These are phyloP conservation scores for Aspergillus phoenicis DNA, from an alignment of 2,329 filamentous ascomycete species.

Conservation along the genomic window DNA sequence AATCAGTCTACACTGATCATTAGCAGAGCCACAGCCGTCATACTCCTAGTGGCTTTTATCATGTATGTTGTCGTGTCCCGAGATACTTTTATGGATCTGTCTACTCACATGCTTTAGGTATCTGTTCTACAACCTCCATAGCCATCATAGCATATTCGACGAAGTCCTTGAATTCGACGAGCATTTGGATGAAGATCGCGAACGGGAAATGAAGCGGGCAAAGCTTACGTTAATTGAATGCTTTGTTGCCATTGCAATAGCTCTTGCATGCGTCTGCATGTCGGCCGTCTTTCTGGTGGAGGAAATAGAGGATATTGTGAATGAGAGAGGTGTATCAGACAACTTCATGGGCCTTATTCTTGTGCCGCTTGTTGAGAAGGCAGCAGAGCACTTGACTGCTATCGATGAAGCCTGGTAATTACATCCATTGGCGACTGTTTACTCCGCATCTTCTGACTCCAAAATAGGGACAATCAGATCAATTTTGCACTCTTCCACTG, in stretches of 20 bases:
- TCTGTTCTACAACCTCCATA: slow-evolving; percentile 73
- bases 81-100: neutral
- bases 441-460: slow-evolving; percentile 6
- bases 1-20: slow-evolving; percentile 61
- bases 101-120: slow-evolving; percentile 38
- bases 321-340: slow-evolving; percentile 55
- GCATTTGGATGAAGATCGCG: slow-evolving; percentile 63
- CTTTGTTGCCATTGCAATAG: slow-evolving; percentile 63
- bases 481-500: slow-evolving; percentile 86
- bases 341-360: slow-evolving; percentile 72
- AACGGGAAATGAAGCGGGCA: slow-evolving; percentile 61
- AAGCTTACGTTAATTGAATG: slow-evolving; percentile 78
- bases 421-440: neutral
- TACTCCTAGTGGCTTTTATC: slow-evolving; percentile 69
- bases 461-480: slow-evolving; percentile 56
- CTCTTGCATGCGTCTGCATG: slow-evolving; percentile 70
- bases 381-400: slow-evolving; percentile 80
- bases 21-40: slow-evolving; percentile 69
- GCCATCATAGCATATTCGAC: slow-evolving; percentile 76
- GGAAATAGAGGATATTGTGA: slow-evolving; percentile 67
- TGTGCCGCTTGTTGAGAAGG: slow-evolving; percentile 79
- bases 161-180: slow-evolving; percentile 74
- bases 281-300: slow-evolving; percentile 74
- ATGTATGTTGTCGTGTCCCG: slow-evolving; percentile 49
- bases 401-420: slow-evolving; percentile 79